Evolutionary conservation across 768 basidiomycete genomes (phyloP), one percentile per base, ranked within the genome.

Genomic region (Termitomyces sp.): DNA sequence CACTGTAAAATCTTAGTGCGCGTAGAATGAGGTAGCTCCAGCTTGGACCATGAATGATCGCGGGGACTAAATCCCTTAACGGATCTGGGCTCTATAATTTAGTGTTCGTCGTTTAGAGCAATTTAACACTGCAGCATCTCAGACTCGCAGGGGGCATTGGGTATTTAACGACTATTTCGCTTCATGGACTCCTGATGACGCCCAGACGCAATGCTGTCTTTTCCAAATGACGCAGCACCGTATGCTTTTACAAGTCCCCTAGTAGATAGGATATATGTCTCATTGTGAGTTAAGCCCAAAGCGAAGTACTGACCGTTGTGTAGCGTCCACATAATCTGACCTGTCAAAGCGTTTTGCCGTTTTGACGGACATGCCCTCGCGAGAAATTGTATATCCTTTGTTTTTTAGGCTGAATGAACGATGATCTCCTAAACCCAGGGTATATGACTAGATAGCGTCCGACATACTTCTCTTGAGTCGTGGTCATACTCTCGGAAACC

Each of bases 251-350:
- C 71, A 30, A 86, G 66, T 0, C 81, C 78, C 28, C 85, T 85
- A 57, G 44, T 53, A 5, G 38, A 28, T 31, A 40, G 28, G 15
- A 23, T 57, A 26, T 41, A 23, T 8, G 17, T 49, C 17, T 14
- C 47, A 23, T 31, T 11, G 19, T 33, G 17, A 10, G 37, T 17
- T 17, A 33, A 7, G 31, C 9, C 26, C n/a, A 31, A 57, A 17
- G 31, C 6, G 21, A 44, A 19, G 12, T 6, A 63, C 74, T 59
- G 55, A 87, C 87, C 87, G 73, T 64, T 89, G 88, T 15, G 87
- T 89, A 7, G 86, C 85, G 63, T 89, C 86, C 3, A 89, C 71
- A 58, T 89, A 89, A 42, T 80, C 77, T 53, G 86, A 81, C 41
- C 84, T 74, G 58, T 82, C 81, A 59, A 85, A 78, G 6, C 78